Base-by-base conservation (phyloP, 208 protist genomes). In the Crithidia mellificae region DNA sequence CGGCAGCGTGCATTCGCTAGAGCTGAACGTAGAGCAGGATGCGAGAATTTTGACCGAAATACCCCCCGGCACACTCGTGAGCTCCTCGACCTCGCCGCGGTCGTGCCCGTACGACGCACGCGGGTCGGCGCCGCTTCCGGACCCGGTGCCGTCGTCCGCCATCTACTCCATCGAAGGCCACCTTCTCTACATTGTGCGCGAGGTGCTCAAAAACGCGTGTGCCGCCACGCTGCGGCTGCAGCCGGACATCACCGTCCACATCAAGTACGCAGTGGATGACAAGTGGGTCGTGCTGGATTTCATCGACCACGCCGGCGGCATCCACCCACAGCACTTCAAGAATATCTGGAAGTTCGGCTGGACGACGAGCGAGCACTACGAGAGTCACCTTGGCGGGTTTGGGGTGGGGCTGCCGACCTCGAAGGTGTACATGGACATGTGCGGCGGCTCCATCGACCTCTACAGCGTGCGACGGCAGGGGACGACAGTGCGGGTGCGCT, bases 281-380 rank as follows among this genome's bases (percentile, higher is more conserved):
- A 64, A 63, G 6, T 88, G 83, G 74, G 75, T 89, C n/a, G 80
- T 92, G 2, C 79, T 96, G 19, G 88, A 93, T 51, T 77, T 96
- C 36, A 54, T 80, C 43, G 88, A 96, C 54, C 29, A 61, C 8
- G 88, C 86, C 1, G 84, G 81, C 30, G 91, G 91, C 24, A 83
- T 96, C 27, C 25, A 49, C 11, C 71, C 80, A 12, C 54, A 80
- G 36, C 55, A 79, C 51, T 58, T 64, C 22, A 58, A 80, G 17
- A 73, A 91, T 27, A 85, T 93, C 50, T 96, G 91, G 88, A 74
- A 81, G 41, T 96, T 96, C 61, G 91, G 91, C n/a, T 96, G 85
- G 83, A 90, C 90, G 6, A 92, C 90, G 39, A 90, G 82, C 47
- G 69, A 77, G 34, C 78, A 85, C 50, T 75, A 85, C 55, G 75